Conservation (phyloP, 148 eudicot genomes). For the Fallopia convolvulus region DNA sequence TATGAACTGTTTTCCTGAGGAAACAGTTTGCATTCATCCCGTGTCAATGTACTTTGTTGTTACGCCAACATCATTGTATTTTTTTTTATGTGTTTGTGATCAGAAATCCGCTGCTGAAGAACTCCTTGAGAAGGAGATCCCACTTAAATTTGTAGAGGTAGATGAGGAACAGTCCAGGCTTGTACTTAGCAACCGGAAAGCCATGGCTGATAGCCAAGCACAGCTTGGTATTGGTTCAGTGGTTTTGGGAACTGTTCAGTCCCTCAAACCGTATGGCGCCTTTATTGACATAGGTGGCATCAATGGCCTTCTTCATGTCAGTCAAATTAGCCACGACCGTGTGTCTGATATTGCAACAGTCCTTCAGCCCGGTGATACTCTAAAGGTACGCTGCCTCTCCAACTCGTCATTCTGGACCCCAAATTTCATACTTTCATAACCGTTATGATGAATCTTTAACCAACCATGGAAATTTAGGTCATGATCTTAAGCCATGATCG, state of each 20-base stretch:
- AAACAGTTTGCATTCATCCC: not conserved
- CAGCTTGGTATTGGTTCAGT: constrained; percentile 96
- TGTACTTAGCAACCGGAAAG: constrained; percentile 89
- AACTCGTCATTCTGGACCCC: not conserved
- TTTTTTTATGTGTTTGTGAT: constrained; percentile 10
- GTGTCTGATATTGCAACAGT: constrained; percentile 89
- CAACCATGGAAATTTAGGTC: constrained; percentile 41
- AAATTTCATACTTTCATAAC: not conserved
- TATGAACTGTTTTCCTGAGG: not conserved
- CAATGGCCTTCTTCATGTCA: constrained; percentile 95
- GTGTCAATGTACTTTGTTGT: not conserved
- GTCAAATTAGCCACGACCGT: constrained; percentile 95
- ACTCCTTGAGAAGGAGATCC: constrained; percentile 74
- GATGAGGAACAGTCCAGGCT: constrained; percentile 87
- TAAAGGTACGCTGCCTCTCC: constrained; percentile 48
- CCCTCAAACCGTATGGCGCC: constrained; percentile 96
- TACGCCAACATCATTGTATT: not conserved
- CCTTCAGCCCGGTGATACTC: constrained; percentile 87
- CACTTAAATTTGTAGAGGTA: constrained; percentile 88
- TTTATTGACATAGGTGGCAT: constrained; percentile 97
- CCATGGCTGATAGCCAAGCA: constrained; percentile 93
- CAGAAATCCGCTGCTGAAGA: constrained; percentile 81
- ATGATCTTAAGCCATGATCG: constrained; percentile 97
- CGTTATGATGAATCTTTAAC: not conserved
- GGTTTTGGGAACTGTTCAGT: constrained; percentile 84